Conservation (phyloP, 768 basidiomycete genomes). For the Hortiboletus campestris region DNA sequence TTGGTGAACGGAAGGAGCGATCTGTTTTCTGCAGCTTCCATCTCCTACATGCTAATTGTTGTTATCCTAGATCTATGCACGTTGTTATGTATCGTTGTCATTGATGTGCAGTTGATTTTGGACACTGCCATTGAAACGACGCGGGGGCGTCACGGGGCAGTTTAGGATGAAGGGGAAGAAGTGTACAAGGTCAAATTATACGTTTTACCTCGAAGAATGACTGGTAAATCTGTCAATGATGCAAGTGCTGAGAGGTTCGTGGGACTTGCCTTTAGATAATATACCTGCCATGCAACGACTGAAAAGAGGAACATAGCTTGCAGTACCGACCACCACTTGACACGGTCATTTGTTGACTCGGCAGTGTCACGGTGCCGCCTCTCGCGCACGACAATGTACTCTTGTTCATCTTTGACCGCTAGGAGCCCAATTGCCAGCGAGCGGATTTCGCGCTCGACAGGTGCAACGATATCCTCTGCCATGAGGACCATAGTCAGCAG, state of each 20-base stretch:
- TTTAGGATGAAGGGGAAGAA: neutral
- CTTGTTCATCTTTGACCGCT: constrained; percentile 96
- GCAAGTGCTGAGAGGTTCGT: neutral
- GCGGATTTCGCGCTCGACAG: constrained; percentile 95
- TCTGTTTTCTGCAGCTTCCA: neutral
- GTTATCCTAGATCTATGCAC: constrained; percentile 29
- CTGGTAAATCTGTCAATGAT: constrained; percentile 32
- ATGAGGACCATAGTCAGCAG: constrained; percentile 1
- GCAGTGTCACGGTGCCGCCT: constrained; percentile 91
- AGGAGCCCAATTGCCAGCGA: constrained; percentile 75
- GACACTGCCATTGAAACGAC: neutral
- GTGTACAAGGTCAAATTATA: constrained; percentile 56
- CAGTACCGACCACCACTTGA: constrained; percentile 98
- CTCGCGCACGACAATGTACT: constrained; percentile 96
- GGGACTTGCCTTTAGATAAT: constrained; percentile 80
- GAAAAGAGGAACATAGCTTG: constrained; percentile 85
- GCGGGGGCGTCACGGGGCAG: neutral
- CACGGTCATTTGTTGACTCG: constrained; percentile 88
- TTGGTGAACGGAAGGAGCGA: constrained; percentile 5
- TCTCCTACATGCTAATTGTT: constrained; percentile 22
- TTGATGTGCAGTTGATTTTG: constrained; percentile 14
- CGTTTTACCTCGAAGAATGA: constrained; percentile 92
- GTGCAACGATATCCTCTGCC: constrained; percentile 77
- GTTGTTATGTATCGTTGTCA: constrained; percentile 19
- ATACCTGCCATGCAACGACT: constrained; percentile 96